phyloP scores from a whole-genome alignment of 805 yeast genomes.

The Barnettozyma sucrosica region DNA sequence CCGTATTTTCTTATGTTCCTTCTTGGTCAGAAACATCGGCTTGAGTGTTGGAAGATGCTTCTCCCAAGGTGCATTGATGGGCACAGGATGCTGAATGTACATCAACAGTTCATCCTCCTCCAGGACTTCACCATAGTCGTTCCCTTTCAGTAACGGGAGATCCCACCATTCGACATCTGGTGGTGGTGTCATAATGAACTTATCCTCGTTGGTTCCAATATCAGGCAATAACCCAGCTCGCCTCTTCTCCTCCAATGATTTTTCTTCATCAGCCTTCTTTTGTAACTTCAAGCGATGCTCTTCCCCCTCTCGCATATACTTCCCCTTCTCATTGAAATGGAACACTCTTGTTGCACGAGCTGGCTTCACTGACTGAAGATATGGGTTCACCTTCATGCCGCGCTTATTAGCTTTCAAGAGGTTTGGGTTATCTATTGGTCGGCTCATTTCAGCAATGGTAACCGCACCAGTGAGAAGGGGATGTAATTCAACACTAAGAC shows the following conservation, averaged over 20 bases:
- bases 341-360: slow-evolving; percentile 35
- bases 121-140: slow-evolving; percentile 25
- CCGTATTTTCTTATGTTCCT: slow-evolving; percentile 69
- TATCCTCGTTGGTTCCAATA: slow-evolving; percentile 47
- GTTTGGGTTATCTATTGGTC: slow-evolving; percentile 21
- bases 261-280: slow-evolving; percentile 31
- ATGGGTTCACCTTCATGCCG: slow-evolving; percentile 32
- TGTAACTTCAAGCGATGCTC: slow-evolving; percentile 32
- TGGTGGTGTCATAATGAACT: slow-evolving; percentile 42
- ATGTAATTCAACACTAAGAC: slow-evolving; percentile 26
- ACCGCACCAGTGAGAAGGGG: slow-evolving; percentile 25
- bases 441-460: background rate
- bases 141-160: slow-evolving; percentile 37
- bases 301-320: slow-evolving; percentile 40
- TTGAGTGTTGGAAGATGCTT: slow-evolving; percentile 34
- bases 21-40: slow-evolving; percentile 62
- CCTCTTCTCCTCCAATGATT: slow-evolving; percentile 28
- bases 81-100: slow-evolving; percentile 82
- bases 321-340: slow-evolving; percentile 57
- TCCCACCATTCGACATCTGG: slow-evolving; percentile 93
- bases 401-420: slow-evolving; percentile 18
- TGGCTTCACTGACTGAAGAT: slow-evolving; percentile 16
- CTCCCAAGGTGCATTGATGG: slow-evolving; percentile 56
- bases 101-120: slow-evolving; percentile 44
- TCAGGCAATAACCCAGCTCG: slow-evolving; percentile 48